Evolutionary conservation across 352 stramenopile genomes (phyloP).

Genomic region (Phytophthora meadii): DNA sequence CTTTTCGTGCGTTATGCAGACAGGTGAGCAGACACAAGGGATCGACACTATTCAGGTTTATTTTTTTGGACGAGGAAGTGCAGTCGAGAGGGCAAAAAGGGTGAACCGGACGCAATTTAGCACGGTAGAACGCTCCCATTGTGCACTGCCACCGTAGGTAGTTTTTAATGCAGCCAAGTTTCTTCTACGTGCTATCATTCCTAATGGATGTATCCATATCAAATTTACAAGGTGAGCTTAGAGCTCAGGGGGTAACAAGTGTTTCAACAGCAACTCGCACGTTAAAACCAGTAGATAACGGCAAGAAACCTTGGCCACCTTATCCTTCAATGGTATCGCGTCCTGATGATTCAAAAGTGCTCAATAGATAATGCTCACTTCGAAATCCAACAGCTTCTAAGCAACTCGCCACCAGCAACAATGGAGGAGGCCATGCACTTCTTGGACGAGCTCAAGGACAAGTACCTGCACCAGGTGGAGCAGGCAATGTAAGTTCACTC

Average conservation of each 20-base stretch:
- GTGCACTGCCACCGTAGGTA: conserved; percentile 36
- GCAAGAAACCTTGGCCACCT: conserved; percentile 2
- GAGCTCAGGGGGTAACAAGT: too few relatives aligned
- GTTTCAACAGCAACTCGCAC: too few relatives aligned
- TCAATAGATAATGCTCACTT: conserved; percentile 3
- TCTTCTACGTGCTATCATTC: conserved; percentile 4
- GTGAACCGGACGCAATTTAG: conserved; percentile 14
- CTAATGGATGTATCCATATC: not conserved
- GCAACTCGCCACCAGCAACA: conserved; percentile 14
- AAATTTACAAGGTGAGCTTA: conserved; percentile 31
- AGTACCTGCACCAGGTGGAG: conserved; percentile 65
- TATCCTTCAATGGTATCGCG: conserved; percentile 21
- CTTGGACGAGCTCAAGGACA: conserved; percentile 65
- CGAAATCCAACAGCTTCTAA: conserved; percentile 20
- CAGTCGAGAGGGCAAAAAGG: not conserved
- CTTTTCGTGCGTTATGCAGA: conserved; percentile 1
- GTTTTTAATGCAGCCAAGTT: conserved; percentile 44
- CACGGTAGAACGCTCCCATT: conserved; percentile 24
- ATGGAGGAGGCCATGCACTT: conserved; percentile 54
- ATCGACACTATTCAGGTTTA: not conserved
- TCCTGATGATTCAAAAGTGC: conserved; percentile 9
- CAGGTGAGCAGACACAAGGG: conserved; percentile 12
- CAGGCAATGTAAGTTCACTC: conserved; percentile 52
- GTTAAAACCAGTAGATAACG: conserved; percentile 20
- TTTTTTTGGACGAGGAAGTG: conserved; percentile 4